Conservation (phyloP, 2,329 filamentous ascomycete genomes). For the Venturia aucupariae region DNA sequence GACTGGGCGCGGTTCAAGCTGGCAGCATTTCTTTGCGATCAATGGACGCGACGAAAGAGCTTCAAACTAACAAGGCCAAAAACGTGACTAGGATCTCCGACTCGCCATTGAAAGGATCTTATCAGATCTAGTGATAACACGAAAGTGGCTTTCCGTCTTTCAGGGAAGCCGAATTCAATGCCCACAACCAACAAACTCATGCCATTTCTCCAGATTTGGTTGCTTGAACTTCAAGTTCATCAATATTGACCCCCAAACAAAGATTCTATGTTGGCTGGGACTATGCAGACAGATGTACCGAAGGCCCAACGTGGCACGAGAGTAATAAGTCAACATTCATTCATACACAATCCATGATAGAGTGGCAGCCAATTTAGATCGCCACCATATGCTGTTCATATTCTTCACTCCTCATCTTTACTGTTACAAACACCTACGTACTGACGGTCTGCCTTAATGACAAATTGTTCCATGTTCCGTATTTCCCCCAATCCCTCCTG, state of each 20-base stretch:
- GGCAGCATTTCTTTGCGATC: neutral
- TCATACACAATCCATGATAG: neutral
- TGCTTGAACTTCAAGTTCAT: no score
- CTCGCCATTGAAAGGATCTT: no score
- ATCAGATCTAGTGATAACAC: no score
- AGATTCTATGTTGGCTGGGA: no score
- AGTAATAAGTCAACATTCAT: no score
- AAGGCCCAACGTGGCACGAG: no score
- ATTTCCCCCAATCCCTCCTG: neutral
- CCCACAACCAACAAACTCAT: no score
- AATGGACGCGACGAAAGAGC: neutral
- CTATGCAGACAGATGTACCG: no score
- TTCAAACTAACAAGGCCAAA: neutral
- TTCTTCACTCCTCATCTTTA: neutral
- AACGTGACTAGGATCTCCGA: neutral
- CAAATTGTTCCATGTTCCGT: neutral
- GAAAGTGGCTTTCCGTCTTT: no score
- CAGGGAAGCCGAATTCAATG: no score
- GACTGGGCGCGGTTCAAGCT: neutral
- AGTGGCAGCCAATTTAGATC: neutral
- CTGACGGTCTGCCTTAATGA: neutral
- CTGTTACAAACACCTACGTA: constrained; percentile 2
- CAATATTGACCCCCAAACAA: no score
- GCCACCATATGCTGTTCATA: neutral
- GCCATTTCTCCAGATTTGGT: no score